These are phyloP conservation scores for Leishmania turanica DNA, from an alignment of 208 protist genomes.

Conservation along the genomic window DNA sequence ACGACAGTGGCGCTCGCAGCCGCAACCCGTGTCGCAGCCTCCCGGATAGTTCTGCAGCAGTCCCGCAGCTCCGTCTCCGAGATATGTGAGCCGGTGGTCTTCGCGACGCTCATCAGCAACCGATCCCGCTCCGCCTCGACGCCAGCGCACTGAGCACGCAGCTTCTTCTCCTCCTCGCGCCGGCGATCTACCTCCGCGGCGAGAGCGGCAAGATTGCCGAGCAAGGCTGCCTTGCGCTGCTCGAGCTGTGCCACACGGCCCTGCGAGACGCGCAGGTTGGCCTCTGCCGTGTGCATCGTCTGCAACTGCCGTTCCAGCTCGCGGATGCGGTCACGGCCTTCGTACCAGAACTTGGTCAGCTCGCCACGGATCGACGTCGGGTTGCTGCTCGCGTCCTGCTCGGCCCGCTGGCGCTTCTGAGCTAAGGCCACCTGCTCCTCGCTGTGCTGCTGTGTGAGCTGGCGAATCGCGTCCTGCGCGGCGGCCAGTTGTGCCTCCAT, in stretches of 20 bases:
- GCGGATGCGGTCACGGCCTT: slow-evolving; percentile 55
- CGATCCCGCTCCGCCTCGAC: slow-evolving; percentile 73
- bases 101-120: slow-evolving; percentile 38
- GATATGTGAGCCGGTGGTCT: slow-evolving; percentile 14
- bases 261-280: slow-evolving; percentile 41
- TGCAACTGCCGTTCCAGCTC: slow-evolving; percentile 45
- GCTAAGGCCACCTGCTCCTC: slow-evolving; percentile 31
- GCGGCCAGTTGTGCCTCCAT: slow-evolving; percentile 22
- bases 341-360: slow-evolving; percentile 72
- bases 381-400: slow-evolving; percentile 43
- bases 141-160: slow-evolving; percentile 57
- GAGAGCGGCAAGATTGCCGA: slow-evolving; percentile 48
- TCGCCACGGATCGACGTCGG: slow-evolving; percentile 65
- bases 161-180: slow-evolving; percentile 56
- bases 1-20: slow-evolving; percentile 67
- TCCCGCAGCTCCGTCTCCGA: slow-evolving; percentile 40
- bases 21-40: slow-evolving; percentile 54
- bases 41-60: slow-evolving; percentile 55
- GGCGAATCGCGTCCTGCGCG: slow-evolving; percentile 21
- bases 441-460: slow-evolving; percentile 36
- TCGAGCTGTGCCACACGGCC: slow-evolving; percentile 63
- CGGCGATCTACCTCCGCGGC: slow-evolving; percentile 52
- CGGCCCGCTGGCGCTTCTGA: slow-evolving; percentile 50
- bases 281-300: slow-evolving; percentile 42
- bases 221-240: slow-evolving; percentile 40